These are phyloP conservation scores for Lachancea quebecensis DNA, from an alignment of 805 yeast species.

Conservation along the genomic window DNA sequence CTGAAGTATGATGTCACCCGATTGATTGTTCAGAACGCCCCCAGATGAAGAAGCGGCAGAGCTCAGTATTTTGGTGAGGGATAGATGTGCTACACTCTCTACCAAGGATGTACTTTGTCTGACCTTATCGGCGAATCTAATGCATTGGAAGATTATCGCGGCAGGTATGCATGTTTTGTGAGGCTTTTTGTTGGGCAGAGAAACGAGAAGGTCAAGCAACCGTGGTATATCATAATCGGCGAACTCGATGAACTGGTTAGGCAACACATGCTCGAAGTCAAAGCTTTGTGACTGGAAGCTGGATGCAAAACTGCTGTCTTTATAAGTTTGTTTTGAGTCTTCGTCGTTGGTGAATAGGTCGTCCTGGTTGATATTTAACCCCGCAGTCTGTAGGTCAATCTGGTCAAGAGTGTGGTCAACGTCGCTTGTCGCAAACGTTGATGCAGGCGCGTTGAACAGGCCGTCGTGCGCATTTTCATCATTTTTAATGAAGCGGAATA, in stretches of 20 bases:
- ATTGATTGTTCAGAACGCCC: constrained; percentile 28
- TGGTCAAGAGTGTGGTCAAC: constrained; percentile 31
- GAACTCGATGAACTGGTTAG: constrained; percentile 56
- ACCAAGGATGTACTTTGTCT: constrained; percentile 50
- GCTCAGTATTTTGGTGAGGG: constrained; percentile 54
- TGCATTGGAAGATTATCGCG: constrained; percentile 57
- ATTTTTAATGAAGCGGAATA: constrained; percentile 25
- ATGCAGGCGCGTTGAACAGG: constrained; percentile 10
- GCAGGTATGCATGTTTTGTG: constrained; percentile 52
- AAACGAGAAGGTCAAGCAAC: constrained; percentile 54
- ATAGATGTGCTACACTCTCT: constrained; percentile 51
- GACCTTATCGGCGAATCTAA: constrained; percentile 59
- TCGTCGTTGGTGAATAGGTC: constrained; percentile 12
- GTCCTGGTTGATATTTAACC: constrained; percentile 17
- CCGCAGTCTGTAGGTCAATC: constrained; percentile 38
- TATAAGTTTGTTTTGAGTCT: constrained; percentile 13
- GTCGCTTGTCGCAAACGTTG: constrained; percentile 14
- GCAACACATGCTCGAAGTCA: constrained; percentile 48
- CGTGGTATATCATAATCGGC: constrained; percentile 66
- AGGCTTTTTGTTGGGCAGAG: constrained; percentile 49
- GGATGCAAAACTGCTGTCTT: too few species aligned
- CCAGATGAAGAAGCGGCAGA: constrained; percentile 57
- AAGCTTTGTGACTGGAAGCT: constrained; percentile 26
- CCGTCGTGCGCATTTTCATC: constrained; percentile 1
- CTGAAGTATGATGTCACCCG: constrained; percentile 59